Evolutionary conservation across 768 basidiomycete species (phyloP), one percentile per base, ranked within the genome.

Genomic region (Auriscalpium microsporum): DNA sequence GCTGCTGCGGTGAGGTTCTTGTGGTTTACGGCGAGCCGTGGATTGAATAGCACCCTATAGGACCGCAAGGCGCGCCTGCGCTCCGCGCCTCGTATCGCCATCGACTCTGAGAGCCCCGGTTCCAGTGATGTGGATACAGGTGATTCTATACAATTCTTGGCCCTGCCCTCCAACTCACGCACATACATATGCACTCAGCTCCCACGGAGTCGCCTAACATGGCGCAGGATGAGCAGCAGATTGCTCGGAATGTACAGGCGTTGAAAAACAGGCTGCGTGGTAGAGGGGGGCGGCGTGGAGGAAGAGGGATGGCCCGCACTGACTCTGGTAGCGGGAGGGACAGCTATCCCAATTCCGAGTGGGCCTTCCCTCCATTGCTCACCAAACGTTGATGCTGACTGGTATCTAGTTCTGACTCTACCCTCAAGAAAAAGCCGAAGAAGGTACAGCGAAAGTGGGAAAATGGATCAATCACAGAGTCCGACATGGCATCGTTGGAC

Each of bases 401-500:
- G 13, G 0, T 10, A 16, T 49, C 40, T 40, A 87, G 80, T 66
- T 84, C 89, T 50, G 87, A 84, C 64, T 77, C 79, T 16, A 60
- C 74, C 28, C 66, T 61, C 38, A 70, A 71, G 37, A 63, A 61
- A 51, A 88, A 83, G 62, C 74, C 77, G 59, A 88, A 86, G 62
- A 84, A 86, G 54, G 67, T 78, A 3, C 86, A 87, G 68, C 84
- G 96, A 34, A 98, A 93, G 72, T 99, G 96, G 96, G 92, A 86
- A 21, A 83, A 95, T 64, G 80, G 84, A 60, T 77, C 78, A 1
- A 85, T 87, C 4, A 85, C 83, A 10, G 90, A 91, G 60, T 77
- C 79, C 14, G 96, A 98, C 60, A 95, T 98, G 90, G 91, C 87
- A 6, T 84, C 88, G 44, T 79, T 97, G 52, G 94, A 99, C 69